Conservation (phyloP, 1,284 basidiomycete species). For the Leccinum pachyderme region DNA sequence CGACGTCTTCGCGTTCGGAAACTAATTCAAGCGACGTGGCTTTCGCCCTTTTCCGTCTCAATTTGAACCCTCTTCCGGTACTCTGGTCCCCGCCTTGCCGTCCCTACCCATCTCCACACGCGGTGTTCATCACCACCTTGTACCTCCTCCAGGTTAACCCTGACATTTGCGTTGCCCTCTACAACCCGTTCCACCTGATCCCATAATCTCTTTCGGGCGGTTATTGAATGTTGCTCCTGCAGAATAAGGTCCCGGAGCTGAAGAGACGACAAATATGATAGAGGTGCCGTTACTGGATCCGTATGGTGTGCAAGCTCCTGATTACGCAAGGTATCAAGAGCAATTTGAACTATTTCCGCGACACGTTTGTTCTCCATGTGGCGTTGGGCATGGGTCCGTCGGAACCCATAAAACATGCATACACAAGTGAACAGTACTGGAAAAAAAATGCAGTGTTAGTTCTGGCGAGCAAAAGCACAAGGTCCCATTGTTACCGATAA, state of each 20-base stretch:
- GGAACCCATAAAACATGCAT: constrained; percentile 37
- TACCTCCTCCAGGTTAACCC: constrained; percentile 85
- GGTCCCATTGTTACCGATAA: constrained; percentile 54
- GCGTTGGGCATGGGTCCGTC: constrained; percentile 48
- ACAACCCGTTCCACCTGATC: constrained; percentile 82
- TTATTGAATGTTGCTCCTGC: constrained; percentile 75
- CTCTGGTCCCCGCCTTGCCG: constrained; percentile 37
- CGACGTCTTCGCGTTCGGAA: constrained; percentile 9
- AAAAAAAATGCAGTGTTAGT: constrained; percentile 20
- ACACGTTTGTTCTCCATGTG: constrained; percentile 70
- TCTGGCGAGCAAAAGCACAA: constrained; percentile 7
- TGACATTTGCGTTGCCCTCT: constrained; percentile 93
- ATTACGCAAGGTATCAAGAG: constrained; percentile 79
- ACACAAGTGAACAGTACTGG: constrained; percentile 36
- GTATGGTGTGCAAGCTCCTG: constrained; percentile 85
- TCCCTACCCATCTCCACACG: constrained; percentile 82
- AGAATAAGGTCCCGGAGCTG: constrained; percentile 91
- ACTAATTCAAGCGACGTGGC: constrained; percentile 25
- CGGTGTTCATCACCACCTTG: constrained; percentile 84
- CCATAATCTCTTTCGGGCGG: constrained; percentile 77
- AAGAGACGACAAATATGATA: constrained; percentile 82
- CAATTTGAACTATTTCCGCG: constrained; percentile 75
- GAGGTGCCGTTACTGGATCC: constrained; percentile 77
- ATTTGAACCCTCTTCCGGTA: constrained; percentile 35
- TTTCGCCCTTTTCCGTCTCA: constrained; percentile 30